These are phyloP conservation scores for Echria macrotheca DNA, from an alignment of 495 filamentous ascomycete species.

Conservation along the genomic window DNA sequence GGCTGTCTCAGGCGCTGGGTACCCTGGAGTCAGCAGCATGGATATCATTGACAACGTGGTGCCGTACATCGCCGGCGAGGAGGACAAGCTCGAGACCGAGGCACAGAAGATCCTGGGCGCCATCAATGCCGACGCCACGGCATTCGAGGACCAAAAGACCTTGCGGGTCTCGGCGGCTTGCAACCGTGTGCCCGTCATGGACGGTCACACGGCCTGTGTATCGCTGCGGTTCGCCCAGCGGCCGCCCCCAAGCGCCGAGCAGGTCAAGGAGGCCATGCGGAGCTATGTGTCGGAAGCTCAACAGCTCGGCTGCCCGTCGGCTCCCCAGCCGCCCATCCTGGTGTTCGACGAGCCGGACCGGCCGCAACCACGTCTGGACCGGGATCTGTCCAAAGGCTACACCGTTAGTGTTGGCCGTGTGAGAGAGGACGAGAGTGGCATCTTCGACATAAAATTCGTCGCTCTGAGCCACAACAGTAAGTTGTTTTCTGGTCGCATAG, in stretches of 20 bases:
- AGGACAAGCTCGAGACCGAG: slow-evolving; percentile 82
- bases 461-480: slow-evolving; percentile 79
- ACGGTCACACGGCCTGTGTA: slow-evolving; percentile 81
- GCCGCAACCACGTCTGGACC: slow-evolving; percentile 79
- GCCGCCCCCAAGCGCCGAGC: slow-evolving; percentile 50
- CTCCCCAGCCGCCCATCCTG: slow-evolving; percentile 64
- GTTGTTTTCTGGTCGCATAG: slow-evolving; percentile 19
- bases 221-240: slow-evolving; percentile 65
- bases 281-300: slow-evolving; percentile 72
- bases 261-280: slow-evolving; percentile 63
- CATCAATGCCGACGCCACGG: slow-evolving; percentile 59
- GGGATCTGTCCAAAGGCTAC: slow-evolving; percentile 68
- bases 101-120: slow-evolving; percentile 77
- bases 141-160: slow-evolving; percentile 56
- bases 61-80: slow-evolving; percentile 80
- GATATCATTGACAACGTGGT: slow-evolving; percentile 77
- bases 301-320: slow-evolving; percentile 68
- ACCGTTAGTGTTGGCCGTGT: slow-evolving; percentile 77
- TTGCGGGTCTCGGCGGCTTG: slow-evolving; percentile 73
- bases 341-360: slow-evolving; percentile 77
- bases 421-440: slow-evolving; percentile 65
- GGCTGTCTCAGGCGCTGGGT: slow-evolving; percentile 81
- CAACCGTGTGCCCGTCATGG: slow-evolving; percentile 76
- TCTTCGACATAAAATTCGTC: slow-evolving; percentile 80
- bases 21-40: slow-evolving; percentile 75